These are phyloP conservation scores for Triticum timopheevii DNA, from an alignment of 176 grass and related monocot species.

Conservation along the genomic window DNA sequence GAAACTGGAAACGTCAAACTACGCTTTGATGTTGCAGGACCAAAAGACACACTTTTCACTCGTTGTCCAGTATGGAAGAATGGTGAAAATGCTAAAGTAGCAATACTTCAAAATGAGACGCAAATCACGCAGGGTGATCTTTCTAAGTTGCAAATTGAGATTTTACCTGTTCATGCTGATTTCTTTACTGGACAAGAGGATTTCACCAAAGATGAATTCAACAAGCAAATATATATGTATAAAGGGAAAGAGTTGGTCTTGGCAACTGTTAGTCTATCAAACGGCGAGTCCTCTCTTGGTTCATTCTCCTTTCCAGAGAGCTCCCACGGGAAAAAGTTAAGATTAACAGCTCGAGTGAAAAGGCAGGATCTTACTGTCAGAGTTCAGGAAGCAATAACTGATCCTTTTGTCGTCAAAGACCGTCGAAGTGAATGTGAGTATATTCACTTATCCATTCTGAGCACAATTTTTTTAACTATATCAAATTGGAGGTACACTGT, in stretches of 20 bases:
- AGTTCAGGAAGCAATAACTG: conserved; percentile 18
- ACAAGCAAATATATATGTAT: not conserved
- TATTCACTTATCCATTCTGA: not conserved
- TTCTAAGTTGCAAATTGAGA: conserved; percentile 26
- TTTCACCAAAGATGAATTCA: conserved; percentile 15
- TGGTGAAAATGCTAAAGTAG: not conserved
- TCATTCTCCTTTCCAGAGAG: conserved; percentile 3
- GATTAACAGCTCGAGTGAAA: conserved; percentile 27
- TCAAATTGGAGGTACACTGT: not conserved
- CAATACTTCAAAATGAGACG: conserved; percentile 3
- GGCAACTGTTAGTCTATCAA: not conserved
- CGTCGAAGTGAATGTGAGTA: conserved; percentile 1
- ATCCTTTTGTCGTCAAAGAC: not conserved
- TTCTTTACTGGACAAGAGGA: not conserved
- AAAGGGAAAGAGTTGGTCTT: conserved; percentile 7
- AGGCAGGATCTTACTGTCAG: not conserved
- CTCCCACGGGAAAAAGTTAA: not conserved
- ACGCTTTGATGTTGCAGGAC: not conserved
- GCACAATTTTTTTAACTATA: not conserved
- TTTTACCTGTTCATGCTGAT: conserved; percentile 3
- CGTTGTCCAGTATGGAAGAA: conserved; percentile 15
- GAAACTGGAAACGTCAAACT: not conserved
- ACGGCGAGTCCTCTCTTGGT: not conserved
- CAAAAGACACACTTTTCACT: not conserved
- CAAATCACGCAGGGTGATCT: not conserved